phyloP scores from a whole-genome alignment of 257 asterid genomes.

The Coffea eugenioides region DNA sequence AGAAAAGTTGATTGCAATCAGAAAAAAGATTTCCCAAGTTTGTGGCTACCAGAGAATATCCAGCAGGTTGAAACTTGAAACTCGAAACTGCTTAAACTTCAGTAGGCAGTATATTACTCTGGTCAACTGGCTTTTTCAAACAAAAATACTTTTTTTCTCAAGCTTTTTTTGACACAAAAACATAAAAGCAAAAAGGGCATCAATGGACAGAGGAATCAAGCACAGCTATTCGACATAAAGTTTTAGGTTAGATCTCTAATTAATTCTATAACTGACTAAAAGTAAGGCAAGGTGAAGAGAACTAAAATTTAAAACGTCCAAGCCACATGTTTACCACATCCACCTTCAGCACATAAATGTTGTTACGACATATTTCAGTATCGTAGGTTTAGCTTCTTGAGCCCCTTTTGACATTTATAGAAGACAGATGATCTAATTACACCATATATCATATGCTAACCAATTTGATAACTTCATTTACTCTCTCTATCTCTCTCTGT shows the following conservation, averaged over 20 bases:
- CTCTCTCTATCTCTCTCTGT: too few species aligned
- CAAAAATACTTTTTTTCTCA: too few species aligned
- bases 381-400: neutral
- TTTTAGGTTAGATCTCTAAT: neutral
- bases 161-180: neutral
- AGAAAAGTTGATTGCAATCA: neutral
- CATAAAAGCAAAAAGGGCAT: neutral
- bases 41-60: slow-evolving; percentile 1
- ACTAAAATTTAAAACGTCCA: neutral
- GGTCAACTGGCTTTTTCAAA: neutral
- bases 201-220: neutral
- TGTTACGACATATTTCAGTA: neutral
- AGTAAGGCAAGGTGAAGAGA: neutral
- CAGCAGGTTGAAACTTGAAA: neutral
- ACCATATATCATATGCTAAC: too few species aligned
- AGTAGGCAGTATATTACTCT: neutral
- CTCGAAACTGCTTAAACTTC: neutral
- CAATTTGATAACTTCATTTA: neutral
- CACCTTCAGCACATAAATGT: neutral
- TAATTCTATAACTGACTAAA: neutral
- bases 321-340: neutral
- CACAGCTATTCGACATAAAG: neutral
- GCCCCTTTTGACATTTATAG: neutral
- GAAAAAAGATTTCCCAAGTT: neutral
- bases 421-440: neutral